These are phyloP conservation scores for Byssothecium circinans DNA, from an alignment of 2,329 filamentous ascomycete genomes.

Conservation along the genomic window DNA sequence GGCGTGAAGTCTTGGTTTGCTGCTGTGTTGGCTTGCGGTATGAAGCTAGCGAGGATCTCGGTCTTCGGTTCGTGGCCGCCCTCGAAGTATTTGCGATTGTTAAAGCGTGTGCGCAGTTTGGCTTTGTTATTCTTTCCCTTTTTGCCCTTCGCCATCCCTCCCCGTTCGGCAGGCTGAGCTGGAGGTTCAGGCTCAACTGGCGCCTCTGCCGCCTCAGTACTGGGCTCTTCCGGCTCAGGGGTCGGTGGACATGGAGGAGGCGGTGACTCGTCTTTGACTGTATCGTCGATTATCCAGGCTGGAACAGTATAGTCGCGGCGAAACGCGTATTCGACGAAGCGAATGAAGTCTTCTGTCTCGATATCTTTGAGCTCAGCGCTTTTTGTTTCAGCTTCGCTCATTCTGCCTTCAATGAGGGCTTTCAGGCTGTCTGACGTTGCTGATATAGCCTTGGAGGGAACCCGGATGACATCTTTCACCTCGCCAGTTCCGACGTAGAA, in stretches of 20 bases:
- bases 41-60: not conserved
- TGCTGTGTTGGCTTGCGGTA: conserved; percentile 3
- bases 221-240: too few species aligned
- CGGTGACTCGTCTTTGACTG: not conserved
- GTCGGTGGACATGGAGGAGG: too few species aligned
- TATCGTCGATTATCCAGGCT: not conserved
- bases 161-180: too few species aligned
- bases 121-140: too few species aligned
- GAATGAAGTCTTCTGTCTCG: conserved; percentile 24
- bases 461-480: conserved; percentile 18
- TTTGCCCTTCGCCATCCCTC: too few species aligned
- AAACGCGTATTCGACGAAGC: conserved; percentile 32
- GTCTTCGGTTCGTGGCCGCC: not conserved
- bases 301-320: conserved; percentile 25
- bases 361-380: conserved; percentile 21
- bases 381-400: conserved; percentile 20
- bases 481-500: conserved; percentile 25
- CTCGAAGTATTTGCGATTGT: conserved; percentile 3
- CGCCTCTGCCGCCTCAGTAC: too few species aligned
- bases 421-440: conserved; percentile 18
- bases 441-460: conserved; percentile 26
- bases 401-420: conserved; percentile 22
- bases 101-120: not conserved
- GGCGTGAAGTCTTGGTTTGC: conserved; percentile 20
- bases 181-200: too few species aligned